Percentiles rank a stretch among this genome's conserved stretches.
phyloP scores from a whole-genome alignment of 768 basidiomycete species.

The Podaxis carcinomalis region DNA sequence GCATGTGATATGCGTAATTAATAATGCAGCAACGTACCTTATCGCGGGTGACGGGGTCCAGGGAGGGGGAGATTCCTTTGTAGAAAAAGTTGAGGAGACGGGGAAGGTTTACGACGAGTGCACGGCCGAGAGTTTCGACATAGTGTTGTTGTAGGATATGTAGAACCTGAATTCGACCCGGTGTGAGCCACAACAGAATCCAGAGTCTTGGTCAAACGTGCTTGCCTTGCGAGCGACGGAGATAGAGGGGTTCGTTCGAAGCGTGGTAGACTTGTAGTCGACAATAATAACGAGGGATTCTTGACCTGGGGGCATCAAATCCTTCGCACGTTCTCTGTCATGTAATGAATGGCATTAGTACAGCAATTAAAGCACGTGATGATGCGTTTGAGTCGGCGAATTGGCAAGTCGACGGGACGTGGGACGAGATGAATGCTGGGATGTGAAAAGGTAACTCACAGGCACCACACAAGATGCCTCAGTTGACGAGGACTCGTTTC shows the following conservation, averaged over 20 bases:
- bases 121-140: conserved; percentile 82
- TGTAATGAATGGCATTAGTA: neutral
- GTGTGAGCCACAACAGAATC: neutral
- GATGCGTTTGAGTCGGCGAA: neutral
- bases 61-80: conserved; percentile 80
- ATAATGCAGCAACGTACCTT: conserved; percentile 45
- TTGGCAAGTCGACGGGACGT: neutral
- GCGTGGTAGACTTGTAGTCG: conserved; percentile 80
- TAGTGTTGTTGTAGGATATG: conserved; percentile 86
- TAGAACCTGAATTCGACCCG: conserved; percentile 43
- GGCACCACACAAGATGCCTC: conserved; percentile 80
- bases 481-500: conserved; percentile 73
- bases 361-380: neutral
- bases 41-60: conserved; percentile 85
- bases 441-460: conserved; percentile 46
- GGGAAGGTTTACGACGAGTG: conserved; percentile 80
- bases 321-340: conserved; percentile 79
- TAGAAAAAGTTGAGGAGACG: conserved; percentile 70
- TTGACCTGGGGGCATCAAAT: conserved; percentile 82
- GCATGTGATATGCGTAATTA: neutral
- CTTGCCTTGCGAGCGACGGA: conserved; percentile 71
- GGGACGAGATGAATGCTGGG: neutral
- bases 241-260: conserved; percentile 81
- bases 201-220: neutral
- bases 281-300: conserved; percentile 81